These are phyloP conservation scores for Stylosanthes scabra DNA, from an alignment of 331 rosid genomes.

Conservation along the genomic window DNA sequence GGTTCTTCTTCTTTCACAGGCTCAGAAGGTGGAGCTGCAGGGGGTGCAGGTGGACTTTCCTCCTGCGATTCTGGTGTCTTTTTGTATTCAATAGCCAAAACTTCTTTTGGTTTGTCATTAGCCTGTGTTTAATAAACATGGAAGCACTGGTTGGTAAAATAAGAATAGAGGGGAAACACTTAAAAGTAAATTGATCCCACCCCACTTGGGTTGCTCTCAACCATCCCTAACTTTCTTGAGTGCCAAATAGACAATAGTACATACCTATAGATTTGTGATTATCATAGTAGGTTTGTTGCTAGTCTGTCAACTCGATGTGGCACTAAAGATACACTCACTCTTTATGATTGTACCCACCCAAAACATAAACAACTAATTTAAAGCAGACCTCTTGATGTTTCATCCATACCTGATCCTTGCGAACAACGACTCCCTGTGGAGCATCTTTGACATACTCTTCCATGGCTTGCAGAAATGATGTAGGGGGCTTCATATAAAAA, in stretches of 20 bases:
- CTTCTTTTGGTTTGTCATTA: constrained; percentile 75
- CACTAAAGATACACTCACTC: constrained; percentile 11
- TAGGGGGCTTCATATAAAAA: constrained; percentile 77
- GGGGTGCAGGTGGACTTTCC: constrained; percentile 60
- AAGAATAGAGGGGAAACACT: not conserved
- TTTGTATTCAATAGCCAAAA: constrained; percentile 86
- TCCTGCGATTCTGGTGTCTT: constrained; percentile 66
- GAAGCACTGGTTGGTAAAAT: constrained; percentile 30
- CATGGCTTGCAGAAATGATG: constrained; percentile 98
- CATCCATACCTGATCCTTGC: constrained; percentile 84
- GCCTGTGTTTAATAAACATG: constrained; percentile 51
- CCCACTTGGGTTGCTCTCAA: too few species aligned
- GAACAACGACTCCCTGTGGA: constrained; percentile 68
- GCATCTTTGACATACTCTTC: constrained; percentile 96
- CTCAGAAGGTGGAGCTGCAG: constrained; percentile 67
- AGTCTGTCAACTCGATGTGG: constrained; percentile 12
- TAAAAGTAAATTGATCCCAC: too few species aligned
- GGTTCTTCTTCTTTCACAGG: constrained; percentile 85
- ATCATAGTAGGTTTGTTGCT: not conserved
- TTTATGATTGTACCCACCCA: constrained; percentile 24
- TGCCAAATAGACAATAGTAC: too few species aligned
- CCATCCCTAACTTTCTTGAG: too few species aligned
- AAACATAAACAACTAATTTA: constrained; percentile 6
- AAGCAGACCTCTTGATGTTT: constrained; percentile 26
- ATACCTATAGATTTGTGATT: not conserved